Evolutionary conservation across 192 early-diverging fungal genomes (phyloP).

Genomic region (Backusella morwellensis): DNA sequence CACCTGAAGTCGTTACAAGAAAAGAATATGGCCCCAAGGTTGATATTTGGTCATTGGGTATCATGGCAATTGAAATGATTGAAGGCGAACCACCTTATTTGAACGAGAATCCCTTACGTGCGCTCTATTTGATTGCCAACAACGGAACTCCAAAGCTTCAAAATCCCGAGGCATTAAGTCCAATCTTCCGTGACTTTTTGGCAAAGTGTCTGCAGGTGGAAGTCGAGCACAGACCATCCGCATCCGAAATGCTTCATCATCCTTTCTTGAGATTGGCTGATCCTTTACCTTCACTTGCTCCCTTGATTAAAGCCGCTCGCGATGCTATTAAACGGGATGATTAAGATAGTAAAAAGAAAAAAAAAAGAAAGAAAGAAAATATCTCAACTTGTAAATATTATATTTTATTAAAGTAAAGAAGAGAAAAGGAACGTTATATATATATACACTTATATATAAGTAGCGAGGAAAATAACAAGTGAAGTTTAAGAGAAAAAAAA

Average conservation of each 20-base stretch:
- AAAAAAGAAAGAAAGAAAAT: not conserved
- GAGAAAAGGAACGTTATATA: not conserved
- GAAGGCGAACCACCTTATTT: slow-evolving; percentile 78
- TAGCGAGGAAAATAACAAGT: not conserved
- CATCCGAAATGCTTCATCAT: slow-evolving; percentile 55
- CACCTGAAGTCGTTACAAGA: slow-evolving; percentile 83
- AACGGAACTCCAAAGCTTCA: slow-evolving; percentile 74
- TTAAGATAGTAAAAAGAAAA: not conserved
- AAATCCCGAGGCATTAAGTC: slow-evolving; percentile 52
- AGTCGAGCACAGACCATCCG: slow-evolving; percentile 51
- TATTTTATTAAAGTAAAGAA: too few species aligned
- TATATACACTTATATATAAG: slow-evolving; percentile 2
- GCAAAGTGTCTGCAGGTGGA: slow-evolving; percentile 57
- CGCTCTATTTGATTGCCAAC: slow-evolving; percentile 74
- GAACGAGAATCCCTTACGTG: slow-evolving; percentile 65
- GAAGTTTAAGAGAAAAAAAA: not conserved
- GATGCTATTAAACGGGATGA: slow-evolving; percentile 38
- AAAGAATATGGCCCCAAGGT: slow-evolving; percentile 79
- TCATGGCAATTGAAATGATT: slow-evolving; percentile 78
- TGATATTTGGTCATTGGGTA: slow-evolving; percentile 74
- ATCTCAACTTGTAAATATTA: too few species aligned
- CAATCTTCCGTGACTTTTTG: slow-evolving; percentile 59
- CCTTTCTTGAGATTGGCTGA: slow-evolving; percentile 57
- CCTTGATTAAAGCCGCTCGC: slow-evolving; percentile 51
- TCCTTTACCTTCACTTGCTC: slow-evolving; percentile 54